Base-by-base conservation (phyloP, 2,329 filamentous ascomycete species). In the Ophiognomonia clavigignenti-juglandacearum region DNA sequence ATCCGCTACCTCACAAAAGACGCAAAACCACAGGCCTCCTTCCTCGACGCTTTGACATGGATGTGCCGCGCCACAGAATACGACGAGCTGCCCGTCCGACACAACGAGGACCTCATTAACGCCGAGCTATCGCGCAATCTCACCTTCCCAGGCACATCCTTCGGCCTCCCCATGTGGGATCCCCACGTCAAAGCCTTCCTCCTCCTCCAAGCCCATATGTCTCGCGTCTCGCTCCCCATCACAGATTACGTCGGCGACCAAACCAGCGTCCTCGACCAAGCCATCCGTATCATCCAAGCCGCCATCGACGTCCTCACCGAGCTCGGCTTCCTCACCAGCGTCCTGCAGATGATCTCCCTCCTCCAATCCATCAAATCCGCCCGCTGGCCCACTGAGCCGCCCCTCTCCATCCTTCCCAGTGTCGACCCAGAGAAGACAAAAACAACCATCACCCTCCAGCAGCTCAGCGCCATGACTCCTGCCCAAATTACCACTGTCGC, bases 21-120 rank as follows among this genome's bases (percentile, higher is more conserved):
- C 55, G 88, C 86, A 20, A 92, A 87, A 59, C 78, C 82, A 0
- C 71, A 83, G 16, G 88, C 87, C 2, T 81, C 77, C 1, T 95
- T 98, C 62, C 76, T 84, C 10, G 87, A 97, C 55, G 89, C 83
- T 0, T 74, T 98, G 1, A 82, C 84, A 4, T 97, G 91, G 92
- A 93, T 98, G 83, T 92, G 85, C 53, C 82, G 83, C 43, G 93
- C 95, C 1, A 89, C 86, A 2, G 93, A 98, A 71, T 98, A 97
- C 66, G 91, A 98, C 62, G 95, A 98, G 68, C 82, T 98, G 1
- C 93, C 93, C 0, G 93, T 98, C 20, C 88, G 93, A 6, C 93
- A 98, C 70, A 98, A 98, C 61, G 93, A 98, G 69, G 95, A 98
- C 61, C 80, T 98, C 37, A 90, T 98, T 73, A 98, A 98, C 62